Evolutionary conservation across 2,329 filamentous ascomycete genomes (phyloP).

Genomic region (Ceratocystis diversiconidia): DNA sequence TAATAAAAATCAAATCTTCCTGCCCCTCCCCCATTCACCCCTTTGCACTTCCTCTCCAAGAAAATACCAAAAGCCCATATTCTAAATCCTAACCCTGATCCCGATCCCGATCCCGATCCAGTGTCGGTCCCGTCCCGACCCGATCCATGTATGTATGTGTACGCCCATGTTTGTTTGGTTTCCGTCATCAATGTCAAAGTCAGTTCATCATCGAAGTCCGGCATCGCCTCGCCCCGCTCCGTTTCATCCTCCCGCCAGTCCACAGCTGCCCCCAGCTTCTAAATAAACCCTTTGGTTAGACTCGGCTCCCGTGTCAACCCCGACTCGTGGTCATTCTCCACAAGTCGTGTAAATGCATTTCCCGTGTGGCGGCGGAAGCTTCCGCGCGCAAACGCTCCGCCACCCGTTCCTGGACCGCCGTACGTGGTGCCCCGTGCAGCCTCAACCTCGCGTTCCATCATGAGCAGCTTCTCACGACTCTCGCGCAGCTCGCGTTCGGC

Average conservation of each 20-base stretch:
- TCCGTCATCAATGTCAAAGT: neutral
- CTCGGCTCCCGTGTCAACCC: conserved; percentile 50
- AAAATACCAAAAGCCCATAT: neutral
- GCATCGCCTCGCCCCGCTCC: neutral
- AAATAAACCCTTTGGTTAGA: conserved; percentile 68
- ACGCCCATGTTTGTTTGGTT: neutral
- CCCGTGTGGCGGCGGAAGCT: conserved; percentile 31
- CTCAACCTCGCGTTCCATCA: conserved; percentile 79
- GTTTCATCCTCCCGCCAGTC: neutral
- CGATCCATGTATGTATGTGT: neutral
- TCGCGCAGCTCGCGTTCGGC: conserved; percentile 83
- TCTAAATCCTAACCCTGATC: neutral
- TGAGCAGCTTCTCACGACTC: conserved; percentile 66
- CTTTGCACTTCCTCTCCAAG: too few relatives aligned
- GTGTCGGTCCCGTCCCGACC: neutral
- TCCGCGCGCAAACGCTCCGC: conserved; percentile 30
- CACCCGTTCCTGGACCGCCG: conserved; percentile 23
- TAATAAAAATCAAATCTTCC: neutral
- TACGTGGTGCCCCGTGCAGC: conserved; percentile 48
- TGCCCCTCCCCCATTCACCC: neutral
- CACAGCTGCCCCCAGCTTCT: conserved; percentile 18
- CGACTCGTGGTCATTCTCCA: conserved; percentile 35
- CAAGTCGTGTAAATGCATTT: conserved; percentile 25
- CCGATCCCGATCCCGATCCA: neutral
- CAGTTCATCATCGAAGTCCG: neutral